Evolutionary conservation across 768 basidiomycete genomes (phyloP), one percentile per base, ranked within the genome.

Genomic region (Auriscalpium vulgare): DNA sequence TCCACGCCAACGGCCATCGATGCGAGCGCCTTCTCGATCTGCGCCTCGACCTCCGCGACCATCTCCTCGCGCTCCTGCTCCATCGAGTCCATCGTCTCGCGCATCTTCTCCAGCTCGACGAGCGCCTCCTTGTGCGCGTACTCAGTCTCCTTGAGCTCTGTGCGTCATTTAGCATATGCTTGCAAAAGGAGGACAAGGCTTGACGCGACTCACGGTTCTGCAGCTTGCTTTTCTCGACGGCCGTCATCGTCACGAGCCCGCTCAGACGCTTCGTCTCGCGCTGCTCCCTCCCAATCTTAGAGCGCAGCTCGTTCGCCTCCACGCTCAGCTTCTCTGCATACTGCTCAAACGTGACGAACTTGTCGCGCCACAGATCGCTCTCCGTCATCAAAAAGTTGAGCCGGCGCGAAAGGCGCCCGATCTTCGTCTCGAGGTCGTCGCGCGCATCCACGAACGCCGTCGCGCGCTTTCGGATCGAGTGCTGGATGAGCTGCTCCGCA

Each of bases 311-410:
- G 36, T 80, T 82, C 38, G 93, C 92, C 70, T 97, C 94, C 16
- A 76, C 78, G 63, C 88, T 91, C 35, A 97, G 78, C 65, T 88
- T 87, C 74, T 95, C 93, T 8, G 94, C 93, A 66, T 95, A 94
- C 69, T 87, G 85, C 69, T 97, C 94, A 62, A 97, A 95, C 13
- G 88, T 87, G 51, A 94, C 88, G 63, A 95, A 95, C 67, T 94
- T 95, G 71, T 93, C 88, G 58, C 91, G 78, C 92, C 93, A 95
- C 48, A 92, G 72, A 64, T 92, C 90, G 6, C 84, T 84, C 69
- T 92, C 91, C 1, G 90, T 91, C 88, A 93, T 91, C 64, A 94
- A 75, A 76, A 92, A 94, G 72, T 92, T 92, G 61, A 94, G 80
- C 50, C 91, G 78, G 53, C 91, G 80, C 46, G 85, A 88, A 35